Base-by-base conservation (phyloP, 192 early-diverging fungal genomes). In the Chytriomyces sp. region DNA sequence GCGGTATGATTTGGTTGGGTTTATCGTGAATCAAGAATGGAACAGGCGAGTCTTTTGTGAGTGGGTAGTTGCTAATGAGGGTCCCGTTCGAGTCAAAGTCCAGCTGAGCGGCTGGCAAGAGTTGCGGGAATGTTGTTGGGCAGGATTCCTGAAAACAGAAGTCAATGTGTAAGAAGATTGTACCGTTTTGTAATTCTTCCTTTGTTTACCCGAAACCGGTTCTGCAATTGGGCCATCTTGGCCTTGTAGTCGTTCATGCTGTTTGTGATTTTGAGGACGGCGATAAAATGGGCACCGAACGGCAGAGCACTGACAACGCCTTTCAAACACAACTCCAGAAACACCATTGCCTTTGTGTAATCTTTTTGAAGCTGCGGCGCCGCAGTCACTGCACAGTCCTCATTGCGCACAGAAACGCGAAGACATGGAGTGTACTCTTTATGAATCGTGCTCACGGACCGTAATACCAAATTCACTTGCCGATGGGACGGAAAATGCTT, bases 41-140 rank as follows among this genome's bases (percentile, higher is more conserved):
- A 65, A 63, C 23, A 3, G 20, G 18, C 6, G 50, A 7, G 44
- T 65, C 53, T 48, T 65, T 69, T 9, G n/a, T 50, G 11, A 78
- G 77, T 18, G 68, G 76, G 24, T 68, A 71, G 49, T 78, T 68
- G 50, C 61, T 72, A 7, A 78, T 78, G n/a, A 78, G 45, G 9
- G 60, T 63, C 45, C 77, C 77, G 28, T 62, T 78, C 26, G 69
- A 50, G 48, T 78, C 69, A 44, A 78, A 78, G 23, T 78, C 77
- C 5, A 78, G 62, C 26, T 73, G 71, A 2, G 71, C 26, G 26
- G 28, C 13, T n/a, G 71, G 71, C 9, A 18, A 18, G 10, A 73
- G 61, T n/a, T 62, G 71, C 35, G 71, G 71, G 26, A 73, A 73
- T 13, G 45, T 63, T 7, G 71, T 73, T 23, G 71, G 71, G 45